Evolutionary conservation across 2,329 filamentous ascomycete species (phyloP).

Genomic region (Pseudohalonectria lignicola): DNA sequence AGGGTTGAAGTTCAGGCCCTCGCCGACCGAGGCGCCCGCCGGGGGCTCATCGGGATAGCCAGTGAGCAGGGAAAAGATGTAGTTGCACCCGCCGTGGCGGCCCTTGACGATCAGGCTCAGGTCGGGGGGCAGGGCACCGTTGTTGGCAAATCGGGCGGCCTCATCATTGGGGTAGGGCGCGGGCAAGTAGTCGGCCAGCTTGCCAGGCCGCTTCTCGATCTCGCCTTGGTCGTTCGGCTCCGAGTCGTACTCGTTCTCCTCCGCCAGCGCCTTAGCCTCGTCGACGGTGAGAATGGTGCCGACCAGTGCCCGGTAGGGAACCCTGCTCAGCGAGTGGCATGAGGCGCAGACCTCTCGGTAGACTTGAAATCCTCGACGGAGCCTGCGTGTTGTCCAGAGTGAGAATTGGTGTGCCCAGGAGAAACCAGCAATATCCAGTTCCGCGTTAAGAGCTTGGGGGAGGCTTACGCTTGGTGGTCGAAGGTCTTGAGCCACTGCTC

Average conservation of each 20-base stretch:
- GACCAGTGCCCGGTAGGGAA: slow-evolving; percentile 88
- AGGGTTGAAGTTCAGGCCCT: slow-evolving; percentile 98
- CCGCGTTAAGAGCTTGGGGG: neutral
- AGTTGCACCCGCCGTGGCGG: slow-evolving; percentile 94
- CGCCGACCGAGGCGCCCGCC: slow-evolving; percentile 72
- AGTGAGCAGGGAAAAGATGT: slow-evolving; percentile 94
- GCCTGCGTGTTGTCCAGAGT: slow-evolving; percentile 37
- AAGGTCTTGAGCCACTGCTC: slow-evolving; percentile 87
- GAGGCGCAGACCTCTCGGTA: slow-evolving; percentile 97
- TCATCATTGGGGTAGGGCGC: slow-evolving; percentile 98
- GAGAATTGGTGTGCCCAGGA: no score
- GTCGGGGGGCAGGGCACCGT: slow-evolving; percentile 94
- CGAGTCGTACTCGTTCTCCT: slow-evolving; percentile 97
- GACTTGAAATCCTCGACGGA: slow-evolving; percentile 98
- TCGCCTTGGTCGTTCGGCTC: slow-evolving; percentile 98
- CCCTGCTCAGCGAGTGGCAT: slow-evolving; percentile 91
- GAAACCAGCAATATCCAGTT: no score
- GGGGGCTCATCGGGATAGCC: slow-evolving; percentile 96
- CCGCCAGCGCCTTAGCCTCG: slow-evolving; percentile 92
- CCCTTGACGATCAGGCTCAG: slow-evolving; percentile 96
- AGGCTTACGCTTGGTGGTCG: slow-evolving; percentile 83
- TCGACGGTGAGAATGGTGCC: slow-evolving; percentile 90
- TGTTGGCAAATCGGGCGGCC: slow-evolving; percentile 94
- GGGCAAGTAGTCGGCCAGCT: slow-evolving; percentile 95
- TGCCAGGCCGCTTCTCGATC: slow-evolving; percentile 96